Evolutionary conservation across 129 eudicot species (phyloP), one percentile per base, ranked within the genome.

Genomic region (Saposhnikovia divaricata): DNA sequence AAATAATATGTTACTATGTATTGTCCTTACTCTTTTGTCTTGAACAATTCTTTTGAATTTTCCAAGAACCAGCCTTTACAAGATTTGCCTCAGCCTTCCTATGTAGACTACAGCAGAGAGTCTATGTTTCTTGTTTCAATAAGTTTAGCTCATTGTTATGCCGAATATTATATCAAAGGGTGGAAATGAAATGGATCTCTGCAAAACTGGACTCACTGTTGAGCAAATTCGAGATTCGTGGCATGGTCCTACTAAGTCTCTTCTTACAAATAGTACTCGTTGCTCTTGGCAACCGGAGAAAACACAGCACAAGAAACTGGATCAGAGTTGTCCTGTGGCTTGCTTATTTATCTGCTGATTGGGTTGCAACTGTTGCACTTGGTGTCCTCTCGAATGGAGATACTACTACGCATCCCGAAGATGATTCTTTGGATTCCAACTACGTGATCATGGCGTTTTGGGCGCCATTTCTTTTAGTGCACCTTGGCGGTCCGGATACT

Each of bases 381-480:
- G 87, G 87, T 6, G 84, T 86, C 84, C 83, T 88, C 44, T 77
- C 86, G 43, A 70, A 43, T 75, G 75, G 83, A 10, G 81, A 76
- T 39, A 80, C 57, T 42, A 61, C 79, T 81, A 68, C 80, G 2
- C 0, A 65, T 65, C 0, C 13, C 18, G n/a, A 74, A 74, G 59
- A 45, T 6, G 77, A 74, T 74, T 74, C 18, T 45, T 4, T 74
- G 57, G 77, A 74, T 40, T 6, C 9, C 12, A 11, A 43, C 28
- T 75, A 76, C 34, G 81, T 39, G 23, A 74, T 85, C 6, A 83
- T 73, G 79, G 86, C 91, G 4, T 85, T 87, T 40, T 87, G 91
- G 91, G 88, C 91, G 27, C 91, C 88, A 0, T 86, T 86, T 86
- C 79, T 83, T 6, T 75, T 86, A 43, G 79, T 85, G 31, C 88